These are phyloP conservation scores for Casaregolazyma lundiana DNA, from an alignment of 1,139 yeast genomes.

Conservation along the genomic window DNA sequence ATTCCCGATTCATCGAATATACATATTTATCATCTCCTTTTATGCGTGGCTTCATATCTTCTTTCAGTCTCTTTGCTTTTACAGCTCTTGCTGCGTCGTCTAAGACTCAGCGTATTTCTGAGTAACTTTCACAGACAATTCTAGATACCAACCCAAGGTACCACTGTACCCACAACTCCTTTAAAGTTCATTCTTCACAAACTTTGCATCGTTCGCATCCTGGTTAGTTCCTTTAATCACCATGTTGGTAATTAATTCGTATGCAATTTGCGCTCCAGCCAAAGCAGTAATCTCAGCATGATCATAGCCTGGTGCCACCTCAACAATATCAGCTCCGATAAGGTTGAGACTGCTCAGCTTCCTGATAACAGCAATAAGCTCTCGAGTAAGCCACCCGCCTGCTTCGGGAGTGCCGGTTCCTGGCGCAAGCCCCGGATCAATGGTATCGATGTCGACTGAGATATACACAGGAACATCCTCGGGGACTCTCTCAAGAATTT, in stretches of 20 bases:
- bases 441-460: slow-evolving; percentile 71
- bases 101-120: too few relatives aligned
- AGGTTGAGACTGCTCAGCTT: slow-evolving; percentile 53
- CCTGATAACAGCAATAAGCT: slow-evolving; percentile 58
- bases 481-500: slow-evolving; percentile 47
- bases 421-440: slow-evolving; percentile 77
- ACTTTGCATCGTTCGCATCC: neutral
- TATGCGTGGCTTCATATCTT: too few relatives aligned
- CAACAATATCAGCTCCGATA: slow-evolving; percentile 78
- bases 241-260: slow-evolving; percentile 28
- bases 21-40: too few relatives aligned
- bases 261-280: slow-evolving; percentile 71
- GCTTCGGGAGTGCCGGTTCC: slow-evolving; percentile 85
- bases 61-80: too few relatives aligned
- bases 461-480: slow-evolving; percentile 63
- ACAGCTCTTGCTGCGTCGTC: too few relatives aligned
- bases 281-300: slow-evolving; percentile 66
- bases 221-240: slow-evolving; percentile 19
- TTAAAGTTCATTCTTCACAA: slow-evolving; percentile 17
- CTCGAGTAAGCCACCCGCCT: slow-evolving; percentile 77
- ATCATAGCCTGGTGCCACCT: slow-evolving; percentile 75
- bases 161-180: too few relatives aligned
- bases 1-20: too few relatives aligned
- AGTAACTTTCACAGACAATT: too few relatives aligned
- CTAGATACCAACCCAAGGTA: too few relatives aligned